Evolutionary conservation across 805 yeast genomes (phyloP), one percentile per base, ranked within the genome.

Genomic region (Tetrapisispora arboricola): DNA sequence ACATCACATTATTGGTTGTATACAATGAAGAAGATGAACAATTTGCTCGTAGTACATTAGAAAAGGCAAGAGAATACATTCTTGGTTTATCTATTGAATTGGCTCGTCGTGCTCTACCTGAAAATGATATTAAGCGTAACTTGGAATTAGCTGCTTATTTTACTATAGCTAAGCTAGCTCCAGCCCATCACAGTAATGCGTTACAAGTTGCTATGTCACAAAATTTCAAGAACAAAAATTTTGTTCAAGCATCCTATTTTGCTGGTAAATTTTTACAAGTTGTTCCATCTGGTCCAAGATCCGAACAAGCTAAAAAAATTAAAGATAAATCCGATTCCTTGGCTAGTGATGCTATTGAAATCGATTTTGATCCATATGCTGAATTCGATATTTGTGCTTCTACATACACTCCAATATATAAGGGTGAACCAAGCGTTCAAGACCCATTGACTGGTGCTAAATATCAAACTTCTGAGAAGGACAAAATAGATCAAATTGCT

Each of bases 121-220:
- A 79, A 10, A 72, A 73, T 24, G 79, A 80, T 45, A 69, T 82
- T 41, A 82, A 86, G 63, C 82, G 97, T 48, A 88, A 86, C 62
- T 71, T 92, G 57, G 97, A 92, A 63, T 69, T 92, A 50, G 97
- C 98, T 6, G 94, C 97, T 1, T 90, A 90, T 65, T 94, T 92
- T 70, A 86, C 98, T 12, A 79, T 76, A 57, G 80, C 88, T 21
- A 75, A 82, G 49, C 72, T 92, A 51, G 85, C 82, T 48, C 79
- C 84, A 27, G 80, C 82, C 7, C 98, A 92, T 63, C 76, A 82
- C 44, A 76, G 81, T 40, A 81, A 86, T 56, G 95, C 97, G 11
- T 71, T 87, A 53, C 94, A 86, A 61, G 95, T 87, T 42, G 98
- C 99, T 30, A 84, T 90, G 92, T 78, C 83, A 34, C 94, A 85